A percentile compares a stretch with the other conserved stretches of the same genome.
Conservation (phyloP, 177 flowering plant species). For the Vitis hybrid region DNA sequence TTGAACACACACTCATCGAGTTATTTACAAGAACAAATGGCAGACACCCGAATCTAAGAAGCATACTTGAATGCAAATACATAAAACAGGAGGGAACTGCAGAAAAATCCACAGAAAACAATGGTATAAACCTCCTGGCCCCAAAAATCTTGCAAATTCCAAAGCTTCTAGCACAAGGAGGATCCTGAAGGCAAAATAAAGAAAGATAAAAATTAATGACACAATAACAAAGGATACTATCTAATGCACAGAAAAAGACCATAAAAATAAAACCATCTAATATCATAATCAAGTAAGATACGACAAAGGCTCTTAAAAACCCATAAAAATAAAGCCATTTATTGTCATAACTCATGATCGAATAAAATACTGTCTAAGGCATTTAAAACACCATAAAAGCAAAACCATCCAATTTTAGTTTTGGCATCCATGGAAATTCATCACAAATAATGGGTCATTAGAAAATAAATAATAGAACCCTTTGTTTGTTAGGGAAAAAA, state of each 20-base stretch:
- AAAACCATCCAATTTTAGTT: too few species aligned
- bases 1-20: neutral
- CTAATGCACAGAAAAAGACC: neutral
- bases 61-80: slow-evolving; percentile 43
- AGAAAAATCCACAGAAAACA: slow-evolving; percentile 54
- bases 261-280: neutral
- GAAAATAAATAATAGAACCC: too few species aligned
- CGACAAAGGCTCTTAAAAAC: too few species aligned
- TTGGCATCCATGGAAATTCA: too few species aligned
- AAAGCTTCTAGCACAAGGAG: slow-evolving; percentile 17
- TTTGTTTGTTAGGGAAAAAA: too few species aligned
- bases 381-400: too few species aligned
- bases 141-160: slow-evolving; percentile 61
- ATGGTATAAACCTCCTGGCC: slow-evolving; percentile 35
- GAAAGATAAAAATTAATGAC: slow-evolving; percentile 1
- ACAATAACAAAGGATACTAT: neutral
- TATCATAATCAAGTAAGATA: too few species aligned
- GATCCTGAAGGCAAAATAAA: slow-evolving; percentile 35
- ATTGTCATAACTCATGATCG: too few species aligned
- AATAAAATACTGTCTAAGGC: too few species aligned
- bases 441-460: too few species aligned
- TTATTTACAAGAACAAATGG: slow-evolving; percentile 20
- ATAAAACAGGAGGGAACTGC: slow-evolving; percentile 61
- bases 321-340: too few species aligned
- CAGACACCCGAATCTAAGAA: slow-evolving; percentile 23